Evolutionary conservation across 78 protist species (phyloP), one percentile per base, ranked within the genome.

Genomic region (Trichosphaerium sp.): DNA sequence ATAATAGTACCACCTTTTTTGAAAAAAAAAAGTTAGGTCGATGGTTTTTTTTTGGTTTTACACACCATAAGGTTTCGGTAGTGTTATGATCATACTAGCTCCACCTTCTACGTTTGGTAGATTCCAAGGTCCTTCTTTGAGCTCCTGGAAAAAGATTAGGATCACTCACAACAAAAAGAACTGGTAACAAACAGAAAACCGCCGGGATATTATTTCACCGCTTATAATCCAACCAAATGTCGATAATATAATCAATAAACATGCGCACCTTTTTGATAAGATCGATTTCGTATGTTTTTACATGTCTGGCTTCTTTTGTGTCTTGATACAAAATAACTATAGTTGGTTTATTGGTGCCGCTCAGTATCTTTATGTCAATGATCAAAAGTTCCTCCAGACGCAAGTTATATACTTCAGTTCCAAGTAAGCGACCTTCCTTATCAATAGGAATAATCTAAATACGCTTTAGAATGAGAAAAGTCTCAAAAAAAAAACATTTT

Each of bases 301-400:
- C 15, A 51, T 77, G 79, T 28, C 67, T 54, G 26, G 32, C 32
- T 10, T 75, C 83, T 49, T 73, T 42, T 18, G 82, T 39, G 56
- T 85, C 95, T 42, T 84, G 71, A 73, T 60, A 87, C 21, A 90
- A 83, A 2, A 81, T 56, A 23, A 68, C 85, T 14, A 90, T 21
- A 3, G 92, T 84, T 3, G 92, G 91, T n/a, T 4, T 23, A 23
- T 40, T 12, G 25, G 54, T 29, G 5, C 66, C 76, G 66, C 69
- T 35, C 31, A 84, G 74, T 56, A 86, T 83, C 44, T 42, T 37
- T 31, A 90, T 66, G 81, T 86, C 95, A 7, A 84, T 1, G 32
- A 90, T 82, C n/a, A 60, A 65, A 12, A 83, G 32, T 54, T 85
- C 88, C 6, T 81, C 87, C 38, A 84, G 61, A 31, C 87, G 71